phyloP scores from a whole-genome alignment of 2,329 filamentous ascomycete genomes.

The Trichoderma gracile region DNA sequence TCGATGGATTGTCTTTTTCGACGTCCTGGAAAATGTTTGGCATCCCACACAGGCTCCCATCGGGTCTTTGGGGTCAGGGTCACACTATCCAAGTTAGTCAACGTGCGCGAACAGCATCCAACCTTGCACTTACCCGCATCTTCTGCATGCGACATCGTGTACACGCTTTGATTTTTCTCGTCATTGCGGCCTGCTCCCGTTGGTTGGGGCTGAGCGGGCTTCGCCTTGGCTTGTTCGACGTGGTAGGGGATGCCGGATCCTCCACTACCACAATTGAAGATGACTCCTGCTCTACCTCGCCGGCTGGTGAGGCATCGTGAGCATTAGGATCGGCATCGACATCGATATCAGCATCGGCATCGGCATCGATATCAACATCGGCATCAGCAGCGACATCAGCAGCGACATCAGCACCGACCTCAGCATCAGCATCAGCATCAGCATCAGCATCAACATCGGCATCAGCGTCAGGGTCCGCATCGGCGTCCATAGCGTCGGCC shows the following conservation, averaged over 20 bases:
- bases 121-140: slow-evolving; percentile 41
- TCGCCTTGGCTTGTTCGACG: background rate
- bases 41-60: slow-evolving; percentile 46
- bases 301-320: background rate
- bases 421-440: background rate
- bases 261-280: slow-evolving; percentile 17
- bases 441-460: background rate
- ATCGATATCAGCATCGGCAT: background rate
- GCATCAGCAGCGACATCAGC: background rate
- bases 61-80: slow-evolving; percentile 36
- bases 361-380: background rate
- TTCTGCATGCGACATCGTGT: slow-evolving; percentile 49
- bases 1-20: slow-evolving; percentile 50
- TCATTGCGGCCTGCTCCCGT: slow-evolving; percentile 39
- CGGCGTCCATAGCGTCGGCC: background rate
- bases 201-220: slow-evolving; percentile 31
- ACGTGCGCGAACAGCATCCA: background rate
- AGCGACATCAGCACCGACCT: background rate
- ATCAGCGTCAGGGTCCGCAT: background rate
- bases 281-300: background rate
- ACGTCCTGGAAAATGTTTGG: slow-evolving; percentile 39
- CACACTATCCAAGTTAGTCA: slow-evolving; percentile 38
- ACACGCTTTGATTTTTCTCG: slow-evolving; percentile 44
- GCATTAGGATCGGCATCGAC: background rate
- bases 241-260: background rate